Conservation (phyloP, 768 basidiomycete genomes). For the Naematelia encephala region DNA sequence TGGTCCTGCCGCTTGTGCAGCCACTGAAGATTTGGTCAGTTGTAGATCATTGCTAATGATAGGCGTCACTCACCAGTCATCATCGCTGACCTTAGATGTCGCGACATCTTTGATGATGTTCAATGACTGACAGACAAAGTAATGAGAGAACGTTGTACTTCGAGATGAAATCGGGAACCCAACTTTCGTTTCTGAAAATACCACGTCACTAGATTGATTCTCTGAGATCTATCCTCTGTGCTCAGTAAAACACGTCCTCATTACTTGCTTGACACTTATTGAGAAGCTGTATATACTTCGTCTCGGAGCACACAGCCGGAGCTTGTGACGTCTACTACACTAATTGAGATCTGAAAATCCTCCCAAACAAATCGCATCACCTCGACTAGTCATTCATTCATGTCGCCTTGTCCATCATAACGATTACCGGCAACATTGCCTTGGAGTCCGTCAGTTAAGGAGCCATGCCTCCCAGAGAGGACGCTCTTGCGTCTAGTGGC, state of each 20-base stretch:
- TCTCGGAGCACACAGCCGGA: too few relatives aligned
- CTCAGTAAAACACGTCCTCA: too few relatives aligned
- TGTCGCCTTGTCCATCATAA: neutral
- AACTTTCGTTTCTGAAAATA: neutral
- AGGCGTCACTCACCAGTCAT: neutral
- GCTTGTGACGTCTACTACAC: too few relatives aligned
- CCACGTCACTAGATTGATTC: neutral
- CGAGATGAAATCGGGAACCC: neutral
- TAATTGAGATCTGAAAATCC: too few relatives aligned
- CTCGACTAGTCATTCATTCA: too few relatives aligned
- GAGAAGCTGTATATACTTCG: too few relatives aligned
- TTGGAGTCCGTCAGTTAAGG: neutral
- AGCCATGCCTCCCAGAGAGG: neutral
- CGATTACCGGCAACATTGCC: neutral
- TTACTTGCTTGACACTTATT: too few relatives aligned
- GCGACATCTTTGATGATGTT: neutral
- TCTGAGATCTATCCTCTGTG: too few relatives aligned
- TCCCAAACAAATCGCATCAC: too few relatives aligned
- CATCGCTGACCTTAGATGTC: neutral
- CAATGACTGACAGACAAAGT: too few relatives aligned
- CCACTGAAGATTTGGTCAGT: neutral
- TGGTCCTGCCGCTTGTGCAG: neutral
- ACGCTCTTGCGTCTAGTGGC: conserved; percentile 28
- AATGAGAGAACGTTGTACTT: neutral
- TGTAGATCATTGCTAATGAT: neutral